A percentile compares a stretch with the other conserved stretches of the same genome.
Evolutionary conservation across 2,329 filamentous ascomycete genomes (phyloP).

Genomic region (Paraconiothyrium brasiliense): DNA sequence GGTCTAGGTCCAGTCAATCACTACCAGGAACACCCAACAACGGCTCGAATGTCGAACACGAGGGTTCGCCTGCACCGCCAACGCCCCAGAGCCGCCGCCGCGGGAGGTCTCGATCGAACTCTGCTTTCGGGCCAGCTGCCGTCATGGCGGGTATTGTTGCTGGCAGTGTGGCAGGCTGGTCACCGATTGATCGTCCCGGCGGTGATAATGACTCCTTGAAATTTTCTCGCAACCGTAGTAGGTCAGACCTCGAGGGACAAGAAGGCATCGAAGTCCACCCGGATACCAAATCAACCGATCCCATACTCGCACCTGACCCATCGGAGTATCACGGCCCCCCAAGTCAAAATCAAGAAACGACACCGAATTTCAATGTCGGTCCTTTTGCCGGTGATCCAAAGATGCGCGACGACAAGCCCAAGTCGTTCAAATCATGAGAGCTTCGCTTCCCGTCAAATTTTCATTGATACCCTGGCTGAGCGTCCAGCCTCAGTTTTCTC

Average conservation of each 20-base stretch:
- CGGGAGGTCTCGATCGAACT: slow-evolving; percentile 74
- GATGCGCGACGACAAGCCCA: slow-evolving; percentile 33
- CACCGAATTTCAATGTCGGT: slow-evolving; percentile 54
- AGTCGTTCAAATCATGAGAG: slow-evolving; percentile 15
- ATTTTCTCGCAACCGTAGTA: slow-evolving; percentile 45
- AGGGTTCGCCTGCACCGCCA: slow-evolving; percentile 57
- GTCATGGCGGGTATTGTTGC: slow-evolving; percentile 88
- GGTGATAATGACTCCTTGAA: slow-evolving; percentile 54
- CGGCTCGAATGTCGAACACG: slow-evolving; percentile 49
- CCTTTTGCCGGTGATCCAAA: slow-evolving; percentile 55
- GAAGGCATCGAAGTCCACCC: slow-evolving; percentile 60
- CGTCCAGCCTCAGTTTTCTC: background rate
- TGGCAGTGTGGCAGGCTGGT: slow-evolving; percentile 80
- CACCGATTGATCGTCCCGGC: slow-evolving; percentile 67
- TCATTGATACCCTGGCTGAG: slow-evolving; percentile 9
- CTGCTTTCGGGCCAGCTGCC: slow-evolving; percentile 76
- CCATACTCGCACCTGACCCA: slow-evolving; percentile 56
- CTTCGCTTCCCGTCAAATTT: background rate
- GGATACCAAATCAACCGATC: slow-evolving; percentile 59
- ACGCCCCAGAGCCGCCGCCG: slow-evolving; percentile 64
- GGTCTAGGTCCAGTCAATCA: slow-evolving; percentile 69
- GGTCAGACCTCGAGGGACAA: slow-evolving; percentile 53
- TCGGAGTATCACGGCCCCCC: slow-evolving; percentile 52
- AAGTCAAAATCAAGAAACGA: slow-evolving; percentile 56
- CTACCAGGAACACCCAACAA: slow-evolving; percentile 71